phyloP scores from a whole-genome alignment of 176 grass and related monocot species.

The Tillandsia leiboldiana region DNA sequence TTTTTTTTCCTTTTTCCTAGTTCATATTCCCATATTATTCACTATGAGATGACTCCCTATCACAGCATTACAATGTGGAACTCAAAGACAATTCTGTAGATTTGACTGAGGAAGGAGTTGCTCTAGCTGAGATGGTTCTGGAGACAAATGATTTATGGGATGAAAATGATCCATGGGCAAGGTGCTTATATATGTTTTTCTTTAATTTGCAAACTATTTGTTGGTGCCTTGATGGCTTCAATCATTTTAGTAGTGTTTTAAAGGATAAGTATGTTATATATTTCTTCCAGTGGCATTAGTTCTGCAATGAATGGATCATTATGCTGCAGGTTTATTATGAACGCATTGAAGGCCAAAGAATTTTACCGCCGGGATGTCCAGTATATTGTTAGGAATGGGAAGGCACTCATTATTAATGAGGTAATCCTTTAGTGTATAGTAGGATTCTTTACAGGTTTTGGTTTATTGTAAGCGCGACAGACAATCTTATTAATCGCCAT shows the following conservation, averaged over 20 bases:
- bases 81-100: conserved; percentile 83
- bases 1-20: not conserved
- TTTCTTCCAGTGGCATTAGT: not conserved
- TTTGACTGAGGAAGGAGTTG: conserved; percentile 87
- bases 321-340: conserved; percentile 76
- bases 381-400: conserved; percentile 87
- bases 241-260: not conserved
- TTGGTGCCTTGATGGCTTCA: conserved; percentile 4
- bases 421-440: conserved; percentile 20
- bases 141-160: conserved; percentile 84
- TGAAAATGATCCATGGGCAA: conserved; percentile 93
- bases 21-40: conserved; percentile 6
- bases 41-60: conserved; percentile 19
- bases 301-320: not conserved
- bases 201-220: conserved; percentile 17
- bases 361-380: conserved; percentile 89
- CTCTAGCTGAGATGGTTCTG: conserved; percentile 77
- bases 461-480: conserved; percentile 2
- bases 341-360: conserved; percentile 91
- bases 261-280: not conserved
- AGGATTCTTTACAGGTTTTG: not conserved
- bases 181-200: conserved; percentile 32
- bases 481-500: not conserved
- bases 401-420: conserved; percentile 94
- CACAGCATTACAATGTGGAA: conserved; percentile 89